phyloP scores from a whole-genome alignment of 352 stramenopile species.

The Elongisporangium senticosum region DNA sequence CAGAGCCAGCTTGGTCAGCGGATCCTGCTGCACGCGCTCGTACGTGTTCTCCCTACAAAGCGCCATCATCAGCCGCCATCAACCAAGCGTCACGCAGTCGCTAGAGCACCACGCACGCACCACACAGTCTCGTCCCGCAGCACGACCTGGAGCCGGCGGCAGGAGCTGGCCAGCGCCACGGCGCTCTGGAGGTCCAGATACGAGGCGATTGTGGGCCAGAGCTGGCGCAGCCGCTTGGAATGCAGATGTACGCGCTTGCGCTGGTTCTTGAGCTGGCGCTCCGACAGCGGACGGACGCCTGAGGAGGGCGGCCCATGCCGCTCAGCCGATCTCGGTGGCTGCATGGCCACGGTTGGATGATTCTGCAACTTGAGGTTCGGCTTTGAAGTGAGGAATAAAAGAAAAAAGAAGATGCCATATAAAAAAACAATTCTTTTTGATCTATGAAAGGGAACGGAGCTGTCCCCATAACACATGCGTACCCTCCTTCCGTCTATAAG shows the following conservation, averaged over 20 bases:
- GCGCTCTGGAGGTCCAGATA: slow-evolving; percentile 33
- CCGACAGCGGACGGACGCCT: slow-evolving; percentile 23
- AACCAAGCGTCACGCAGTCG: background rate
- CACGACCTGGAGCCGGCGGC: slow-evolving; percentile 30
- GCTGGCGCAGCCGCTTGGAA: slow-evolving; percentile 45
- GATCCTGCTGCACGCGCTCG: slow-evolving; percentile 17
- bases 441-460: background rate
- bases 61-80: background rate
- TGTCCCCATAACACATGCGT: background rate
- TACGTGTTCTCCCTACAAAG: slow-evolving; percentile 28
- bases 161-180: slow-evolving; percentile 28
- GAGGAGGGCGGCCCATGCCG: slow-evolving; percentile 2
- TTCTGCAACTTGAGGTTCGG: background rate
- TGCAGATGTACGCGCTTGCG: slow-evolving; percentile 49
- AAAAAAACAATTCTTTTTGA: background rate
- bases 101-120: slow-evolving; percentile 8
- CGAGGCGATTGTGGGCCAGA: slow-evolving; percentile 29
- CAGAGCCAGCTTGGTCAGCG: slow-evolving; percentile 28
- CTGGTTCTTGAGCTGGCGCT: slow-evolving; percentile 34
- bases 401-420: background rate
- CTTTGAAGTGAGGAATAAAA: background rate
- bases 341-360: background rate
- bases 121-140: slow-evolving; percentile 37
- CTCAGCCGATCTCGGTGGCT: slow-evolving; percentile 7
- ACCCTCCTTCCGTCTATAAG: background rate